These are phyloP conservation scores for Trichoderma atroviride DNA, from an alignment of 2,329 filamentous ascomycete genomes.

Conservation along the genomic window DNA sequence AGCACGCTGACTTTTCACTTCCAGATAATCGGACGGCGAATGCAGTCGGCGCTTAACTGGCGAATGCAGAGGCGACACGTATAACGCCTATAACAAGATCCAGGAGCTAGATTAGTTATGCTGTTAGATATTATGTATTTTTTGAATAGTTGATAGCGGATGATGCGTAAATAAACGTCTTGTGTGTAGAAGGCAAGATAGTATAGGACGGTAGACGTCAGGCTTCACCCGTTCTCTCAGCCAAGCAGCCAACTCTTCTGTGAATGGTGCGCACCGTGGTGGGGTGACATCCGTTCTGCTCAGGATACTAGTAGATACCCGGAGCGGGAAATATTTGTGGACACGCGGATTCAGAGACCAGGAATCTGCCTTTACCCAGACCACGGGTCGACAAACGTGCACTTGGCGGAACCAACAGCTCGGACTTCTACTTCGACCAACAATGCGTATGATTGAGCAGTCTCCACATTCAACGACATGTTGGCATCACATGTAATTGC, in stretches of 20 bases:
- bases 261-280: background rate
- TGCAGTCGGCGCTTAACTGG: constrained; percentile 5
- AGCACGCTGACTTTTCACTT: constrained; percentile 4
- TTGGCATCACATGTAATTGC: background rate
- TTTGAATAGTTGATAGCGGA: no score
- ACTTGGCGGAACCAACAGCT: background rate
- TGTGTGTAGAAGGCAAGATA: background rate
- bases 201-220: background rate
- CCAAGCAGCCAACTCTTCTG: background rate
- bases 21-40: background rate
- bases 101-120: background rate
- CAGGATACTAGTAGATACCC: background rate
- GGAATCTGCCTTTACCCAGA: background rate
- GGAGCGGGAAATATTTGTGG: background rate
- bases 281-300: background rate
- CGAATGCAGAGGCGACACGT: background rate
- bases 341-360: background rate
- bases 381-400: background rate
- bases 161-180: background rate
- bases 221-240: background rate
- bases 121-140: background rate
- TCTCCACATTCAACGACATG: constrained; percentile 16
- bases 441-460: background rate
- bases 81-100: background rate
- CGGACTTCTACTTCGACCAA: background rate